phyloP scores from a whole-genome alignment of 2,329 filamentous ascomycete genomes.

The Alternaria arbusti region DNA sequence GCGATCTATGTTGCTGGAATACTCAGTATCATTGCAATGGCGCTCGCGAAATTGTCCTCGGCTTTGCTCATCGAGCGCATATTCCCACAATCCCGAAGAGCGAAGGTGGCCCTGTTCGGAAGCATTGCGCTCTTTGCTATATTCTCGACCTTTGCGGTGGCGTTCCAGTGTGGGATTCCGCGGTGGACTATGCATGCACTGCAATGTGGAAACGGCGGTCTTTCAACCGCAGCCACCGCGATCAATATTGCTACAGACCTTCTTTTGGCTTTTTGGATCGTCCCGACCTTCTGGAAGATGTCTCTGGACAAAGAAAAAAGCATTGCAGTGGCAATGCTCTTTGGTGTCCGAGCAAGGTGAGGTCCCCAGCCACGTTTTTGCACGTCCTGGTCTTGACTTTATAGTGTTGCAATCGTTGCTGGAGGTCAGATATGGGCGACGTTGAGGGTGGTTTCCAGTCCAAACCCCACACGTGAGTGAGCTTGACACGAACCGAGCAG shows the following conservation, averaged over 20 bases:
- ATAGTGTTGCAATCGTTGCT: conserved; percentile 16
- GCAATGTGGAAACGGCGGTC: conserved; percentile 18
- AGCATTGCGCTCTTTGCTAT: conserved; percentile 19
- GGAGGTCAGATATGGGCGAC: conserved; percentile 24
- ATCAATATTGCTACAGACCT: conserved; percentile 31
- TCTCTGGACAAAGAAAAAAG: conserved; percentile 19
- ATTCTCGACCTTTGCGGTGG: conserved; percentile 17
- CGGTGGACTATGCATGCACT: conserved; percentile 9
- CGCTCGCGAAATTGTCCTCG: conserved; percentile 23
- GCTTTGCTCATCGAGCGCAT: conserved; percentile 27
- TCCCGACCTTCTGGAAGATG: conserved; percentile 29
- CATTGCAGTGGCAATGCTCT: conserved; percentile 16
- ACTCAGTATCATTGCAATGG: conserved; percentile 19
- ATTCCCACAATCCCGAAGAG: conserved; percentile 17
- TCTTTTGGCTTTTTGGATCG: conserved; percentile 31
- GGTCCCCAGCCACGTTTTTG: not conserved
- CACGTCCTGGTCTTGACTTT: not conserved
- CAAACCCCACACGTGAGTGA: conserved; percentile 20
- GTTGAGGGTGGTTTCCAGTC: conserved; percentile 2
- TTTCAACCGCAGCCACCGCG: conserved; percentile 23
- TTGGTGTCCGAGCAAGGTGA: conserved; percentile 22
- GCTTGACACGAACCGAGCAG: not conserved
- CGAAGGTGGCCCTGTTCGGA: conserved; percentile 14
- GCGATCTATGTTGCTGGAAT: conserved; percentile 16
- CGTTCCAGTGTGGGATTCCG: conserved; percentile 26